A percentile compares a stretch with the other conserved stretches of the same genome.
phyloP scores from a whole-genome alignment of 306 rosid species.

The Lathyrus aphaca region DNA sequence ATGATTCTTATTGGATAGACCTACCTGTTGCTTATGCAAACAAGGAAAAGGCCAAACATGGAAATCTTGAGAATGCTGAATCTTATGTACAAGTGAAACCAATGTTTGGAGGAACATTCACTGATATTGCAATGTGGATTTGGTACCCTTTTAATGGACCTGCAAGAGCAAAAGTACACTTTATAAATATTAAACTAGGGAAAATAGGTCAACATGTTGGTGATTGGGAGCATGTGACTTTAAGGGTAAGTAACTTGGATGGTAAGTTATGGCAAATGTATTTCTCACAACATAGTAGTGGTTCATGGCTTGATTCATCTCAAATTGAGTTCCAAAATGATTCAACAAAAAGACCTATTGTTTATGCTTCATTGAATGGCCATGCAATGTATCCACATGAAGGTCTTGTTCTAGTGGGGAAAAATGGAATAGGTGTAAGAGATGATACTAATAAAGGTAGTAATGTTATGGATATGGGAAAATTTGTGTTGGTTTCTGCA shows the following conservation, averaged over 20 bases:
- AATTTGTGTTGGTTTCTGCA: constrained; percentile 50
- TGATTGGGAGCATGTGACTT: constrained; percentile 79
- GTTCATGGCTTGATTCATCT: constrained; percentile 73
- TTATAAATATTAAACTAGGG: constrained; percentile 51
- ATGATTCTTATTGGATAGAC: constrained; percentile 73
- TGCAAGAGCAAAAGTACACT: constrained; percentile 59
- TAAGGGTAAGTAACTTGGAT: constrained; percentile 68
- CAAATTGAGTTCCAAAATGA: constrained; percentile 52
- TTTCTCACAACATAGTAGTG: constrained; percentile 65
- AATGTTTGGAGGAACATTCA: constrained; percentile 70
- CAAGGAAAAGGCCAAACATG: constrained; percentile 59
- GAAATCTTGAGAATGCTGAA: constrained; percentile 47
- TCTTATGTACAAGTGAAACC: constrained; percentile 66
- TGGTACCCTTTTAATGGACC: constrained; percentile 87
- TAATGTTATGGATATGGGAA: constrained; percentile 44
- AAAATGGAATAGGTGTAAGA: constrained; percentile 51
- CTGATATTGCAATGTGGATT: constrained; percentile 71
- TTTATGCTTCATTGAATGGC: constrained; percentile 64
- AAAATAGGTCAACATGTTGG: constrained; percentile 78
- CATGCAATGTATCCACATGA: constrained; percentile 69
- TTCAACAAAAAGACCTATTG: constrained; percentile 41
- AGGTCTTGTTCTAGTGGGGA: constrained; percentile 63
- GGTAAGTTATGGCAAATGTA: constrained; percentile 57
- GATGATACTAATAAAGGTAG: constrained; percentile 58
- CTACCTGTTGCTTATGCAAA: constrained; percentile 53